These are phyloP conservation scores for Poa pratensis DNA, from an alignment of 176 grass and related monocot species.

Conservation along the genomic window DNA sequence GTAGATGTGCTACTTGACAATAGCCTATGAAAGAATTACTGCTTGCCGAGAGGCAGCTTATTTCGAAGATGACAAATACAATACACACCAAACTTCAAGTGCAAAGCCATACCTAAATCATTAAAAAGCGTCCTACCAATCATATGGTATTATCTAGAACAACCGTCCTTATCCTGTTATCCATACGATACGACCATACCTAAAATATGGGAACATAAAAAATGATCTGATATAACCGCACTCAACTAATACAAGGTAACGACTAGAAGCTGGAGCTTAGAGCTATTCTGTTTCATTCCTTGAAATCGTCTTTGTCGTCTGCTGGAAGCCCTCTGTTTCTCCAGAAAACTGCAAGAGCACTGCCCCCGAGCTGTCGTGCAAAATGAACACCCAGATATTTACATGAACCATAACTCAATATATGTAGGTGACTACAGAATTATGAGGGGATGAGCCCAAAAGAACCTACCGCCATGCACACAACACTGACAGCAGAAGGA, in stretches of 20 bases:
- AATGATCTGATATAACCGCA: background rate
- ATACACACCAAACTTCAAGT: slow-evolving; percentile 23
- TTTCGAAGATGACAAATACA: slow-evolving; percentile 23
- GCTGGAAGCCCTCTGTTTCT: slow-evolving; percentile 77
- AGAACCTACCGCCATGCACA: slow-evolving; percentile 86
- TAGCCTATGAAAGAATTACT: background rate
- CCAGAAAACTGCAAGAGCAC: slow-evolving; percentile 92
- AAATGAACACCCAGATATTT: slow-evolving; percentile 30
- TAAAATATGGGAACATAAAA: slow-evolving; percentile 29
- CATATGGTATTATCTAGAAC: slow-evolving; percentile 15
- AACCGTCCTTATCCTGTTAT: slow-evolving; percentile 19
- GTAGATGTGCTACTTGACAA: background rate
- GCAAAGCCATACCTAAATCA: background rate
- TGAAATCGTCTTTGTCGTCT: slow-evolving; percentile 96
- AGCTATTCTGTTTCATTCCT: slow-evolving; percentile 59
- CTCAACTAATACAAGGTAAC: slow-evolving; percentile 11
- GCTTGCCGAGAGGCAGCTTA: slow-evolving; percentile 25
- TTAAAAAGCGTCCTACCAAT: slow-evolving; percentile 27
- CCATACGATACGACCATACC: background rate
- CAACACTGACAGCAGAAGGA: slow-evolving; percentile 97
- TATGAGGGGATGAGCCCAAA: slow-evolving; percentile 8
- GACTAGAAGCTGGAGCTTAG: slow-evolving; percentile 15
- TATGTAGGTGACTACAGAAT: background rate
- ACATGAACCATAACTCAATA: background rate
- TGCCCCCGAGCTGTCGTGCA: slow-evolving; percentile 78